Base-by-base conservation (phyloP, 2,329 filamentous ascomycete species). In the Periconia sp. region DNA sequence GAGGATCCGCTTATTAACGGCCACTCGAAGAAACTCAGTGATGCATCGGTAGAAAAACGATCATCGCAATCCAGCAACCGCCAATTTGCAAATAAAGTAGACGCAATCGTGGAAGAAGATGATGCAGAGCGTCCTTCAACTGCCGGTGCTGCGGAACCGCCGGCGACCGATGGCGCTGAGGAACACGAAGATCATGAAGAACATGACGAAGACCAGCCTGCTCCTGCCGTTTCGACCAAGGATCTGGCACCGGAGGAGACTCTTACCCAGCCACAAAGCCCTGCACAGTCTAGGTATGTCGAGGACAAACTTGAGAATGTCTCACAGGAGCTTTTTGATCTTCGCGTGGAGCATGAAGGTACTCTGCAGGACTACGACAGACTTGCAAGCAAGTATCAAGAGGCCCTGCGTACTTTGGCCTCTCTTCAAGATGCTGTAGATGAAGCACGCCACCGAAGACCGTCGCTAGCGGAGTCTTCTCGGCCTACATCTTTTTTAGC, bases 271-370 rank as follows among this genome's bases (percentile, higher is more conserved):
- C 76, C 82, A 10, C 81, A 82, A 49, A 94, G 83, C 63, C 85
- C 88, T 11, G 88, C 89, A 0, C 92, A 96, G 67, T 86, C 84
- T 31, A 88, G 86, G 52, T 91, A 91, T 59, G 88, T 96, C 39
- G 87, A 88, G 5, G 92, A 97, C 66, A 96, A 97, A 73, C 82
- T 97, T 11, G 92, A 97, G 61, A 86, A 80, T 26, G 87, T 97
- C 28, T 94, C 88, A 0, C 90, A 95, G 66, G 94, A 99, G 71
- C 84, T 99, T 2, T 82, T 96, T 43, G 89, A 94, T 58, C 81
- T 99, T 37, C 87, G 89, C 12, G 86, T 95, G 28, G 91, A 96
- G 70, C 94, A 99, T 59, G 92, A 97, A 67, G 78, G 80, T 7
- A 92, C 90, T 0, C 66, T 95, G 13, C 85, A 80, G 51, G 90